These are phyloP conservation scores for Osmanthus fragrans DNA, from an alignment of 257 asterid genomes.

Conservation along the genomic window DNA sequence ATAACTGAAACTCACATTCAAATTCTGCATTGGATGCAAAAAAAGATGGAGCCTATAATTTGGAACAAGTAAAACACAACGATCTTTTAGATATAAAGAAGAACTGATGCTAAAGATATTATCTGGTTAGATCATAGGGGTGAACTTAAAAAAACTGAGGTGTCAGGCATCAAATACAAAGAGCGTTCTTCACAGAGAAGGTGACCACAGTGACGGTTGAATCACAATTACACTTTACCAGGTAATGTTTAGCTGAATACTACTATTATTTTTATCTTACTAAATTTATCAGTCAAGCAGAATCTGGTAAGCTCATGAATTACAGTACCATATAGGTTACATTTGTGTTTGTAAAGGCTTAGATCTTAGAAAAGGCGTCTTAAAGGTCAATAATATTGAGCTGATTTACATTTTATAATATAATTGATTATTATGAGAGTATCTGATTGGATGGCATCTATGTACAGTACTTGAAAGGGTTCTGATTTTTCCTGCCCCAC, in stretches of 20 bases:
- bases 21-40: neutral
- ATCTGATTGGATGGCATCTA: neutral
- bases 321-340: neutral
- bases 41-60: neutral
- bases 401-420: neutral
- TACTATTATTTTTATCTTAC: neutral
- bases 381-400: neutral
- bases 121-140: neutral
- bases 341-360: neutral
- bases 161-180: neutral
- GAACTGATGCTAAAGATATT: neutral
- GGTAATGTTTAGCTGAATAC: neutral
- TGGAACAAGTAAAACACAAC: neutral
- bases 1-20: constrained; percentile 7
- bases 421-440: neutral
- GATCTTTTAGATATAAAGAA: neutral
- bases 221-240: neutral
- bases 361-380: neutral
- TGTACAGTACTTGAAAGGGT: neutral
- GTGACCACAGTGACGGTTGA: neutral
- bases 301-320: neutral
- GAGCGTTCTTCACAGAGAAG: neutral
- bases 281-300: neutral
- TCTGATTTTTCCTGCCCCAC: neutral
- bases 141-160: neutral